Evolutionary conservation across 192 early-diverging fungal genomes (phyloP).

Genomic region (Gaertneriomyces semiglobifer): DNA sequence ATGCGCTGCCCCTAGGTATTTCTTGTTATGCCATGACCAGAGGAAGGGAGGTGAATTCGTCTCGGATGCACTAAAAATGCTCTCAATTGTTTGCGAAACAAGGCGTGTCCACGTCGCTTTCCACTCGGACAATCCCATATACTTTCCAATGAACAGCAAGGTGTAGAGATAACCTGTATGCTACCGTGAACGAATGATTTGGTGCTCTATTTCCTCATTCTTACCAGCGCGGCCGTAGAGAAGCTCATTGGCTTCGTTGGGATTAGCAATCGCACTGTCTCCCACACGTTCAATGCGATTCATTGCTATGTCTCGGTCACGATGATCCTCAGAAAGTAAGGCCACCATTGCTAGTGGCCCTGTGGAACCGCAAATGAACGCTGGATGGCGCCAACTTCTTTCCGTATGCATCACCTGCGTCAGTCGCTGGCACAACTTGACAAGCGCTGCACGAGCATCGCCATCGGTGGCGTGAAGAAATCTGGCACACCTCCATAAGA

Average conservation of each 20-base stretch:
- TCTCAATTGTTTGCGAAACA: neutral
- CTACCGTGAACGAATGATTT: neutral
- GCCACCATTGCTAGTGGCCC: too few species aligned
- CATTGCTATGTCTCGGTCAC: too few species aligned
- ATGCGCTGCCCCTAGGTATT: constrained; percentile 13
- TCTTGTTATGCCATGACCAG: constrained; percentile 9
- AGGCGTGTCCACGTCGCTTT: neutral
- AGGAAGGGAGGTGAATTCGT: neutral
- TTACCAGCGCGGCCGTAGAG: constrained; percentile 11
- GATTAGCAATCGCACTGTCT: neutral
- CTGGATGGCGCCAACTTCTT: too few species aligned
- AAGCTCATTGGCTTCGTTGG: neutral
- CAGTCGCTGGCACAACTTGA: too few species aligned
- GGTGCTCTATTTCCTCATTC: neutral
- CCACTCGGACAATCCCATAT: neutral
- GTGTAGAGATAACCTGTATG: constrained; percentile 4
- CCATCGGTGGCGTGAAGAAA: too few species aligned
- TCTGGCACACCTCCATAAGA: constrained; percentile 2
- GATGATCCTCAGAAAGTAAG: too few species aligned
- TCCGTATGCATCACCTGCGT: too few species aligned
- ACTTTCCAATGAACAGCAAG: neutral
- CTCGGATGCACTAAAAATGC: neutral
- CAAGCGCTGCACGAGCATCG: too few species aligned
- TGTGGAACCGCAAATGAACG: too few species aligned
- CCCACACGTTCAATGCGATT: neutral